phyloP scores from a whole-genome alignment of 352 stramenopile species.

The Thraustochytrium sp. region DNA sequence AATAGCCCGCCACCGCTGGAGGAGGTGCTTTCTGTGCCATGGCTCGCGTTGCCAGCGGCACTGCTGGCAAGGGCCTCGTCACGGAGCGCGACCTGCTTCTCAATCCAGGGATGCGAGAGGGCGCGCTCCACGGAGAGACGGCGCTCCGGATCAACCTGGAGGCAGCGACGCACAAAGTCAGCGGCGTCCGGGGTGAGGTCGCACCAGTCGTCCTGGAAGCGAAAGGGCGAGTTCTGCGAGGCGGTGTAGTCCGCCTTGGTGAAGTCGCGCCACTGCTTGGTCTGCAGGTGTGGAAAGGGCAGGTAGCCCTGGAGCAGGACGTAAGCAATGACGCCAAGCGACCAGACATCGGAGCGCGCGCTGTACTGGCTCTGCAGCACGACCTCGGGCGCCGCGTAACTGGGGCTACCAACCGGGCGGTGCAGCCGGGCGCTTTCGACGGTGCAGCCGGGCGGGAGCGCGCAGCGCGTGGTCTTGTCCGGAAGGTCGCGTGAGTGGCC shows the following conservation, averaged over 20 bases:
- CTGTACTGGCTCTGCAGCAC: constrained; percentile 63
- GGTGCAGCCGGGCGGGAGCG: background rate
- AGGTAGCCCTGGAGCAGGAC: constrained; percentile 81
- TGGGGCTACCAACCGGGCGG: constrained; percentile 34
- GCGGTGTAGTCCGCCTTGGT: constrained; percentile 68
- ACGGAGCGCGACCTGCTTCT: background rate
- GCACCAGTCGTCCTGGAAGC: constrained; percentile 30
- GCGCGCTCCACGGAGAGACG: constrained; percentile 20
- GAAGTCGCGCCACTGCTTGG: constrained; percentile 36
- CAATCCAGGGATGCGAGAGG: constrained; percentile 13
- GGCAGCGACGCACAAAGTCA: constrained; percentile 6
- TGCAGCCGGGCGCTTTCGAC: background rate
- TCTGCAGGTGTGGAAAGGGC: constrained; percentile 59
- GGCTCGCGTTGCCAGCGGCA: too few relatives aligned
- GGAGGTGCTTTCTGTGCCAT: too few relatives aligned
- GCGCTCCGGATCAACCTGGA: constrained; percentile 5
- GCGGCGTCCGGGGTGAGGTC: constrained; percentile 1
- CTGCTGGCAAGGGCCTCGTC: too few relatives aligned
- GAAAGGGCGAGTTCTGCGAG: constrained; percentile 53
- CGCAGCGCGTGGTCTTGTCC: background rate
- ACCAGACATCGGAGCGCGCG: constrained; percentile 71
- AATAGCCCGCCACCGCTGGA: too few relatives aligned
- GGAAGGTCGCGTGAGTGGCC: constrained; percentile 31
- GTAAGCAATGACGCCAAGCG: constrained; percentile 74
- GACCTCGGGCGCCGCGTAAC: constrained; percentile 73